phyloP scores from a whole-genome alignment of 768 basidiomycete genomes.

The Suillus spraguei region DNA sequence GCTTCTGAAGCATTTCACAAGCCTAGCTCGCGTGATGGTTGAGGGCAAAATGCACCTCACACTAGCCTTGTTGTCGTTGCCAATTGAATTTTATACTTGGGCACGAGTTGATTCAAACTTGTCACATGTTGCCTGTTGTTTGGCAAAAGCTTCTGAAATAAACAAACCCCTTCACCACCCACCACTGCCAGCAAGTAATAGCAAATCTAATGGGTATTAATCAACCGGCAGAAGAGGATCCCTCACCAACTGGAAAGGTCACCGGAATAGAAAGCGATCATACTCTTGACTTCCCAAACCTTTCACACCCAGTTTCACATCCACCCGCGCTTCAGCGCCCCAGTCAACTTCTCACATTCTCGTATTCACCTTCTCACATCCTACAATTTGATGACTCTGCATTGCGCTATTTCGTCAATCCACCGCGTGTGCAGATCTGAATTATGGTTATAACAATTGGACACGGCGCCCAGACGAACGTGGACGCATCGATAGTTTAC shows the following conservation, averaged over 20 bases:
- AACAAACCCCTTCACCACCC: constrained; percentile 18
- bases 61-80: background rate
- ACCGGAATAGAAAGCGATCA: constrained; percentile 11
- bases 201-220: constrained; percentile 27
- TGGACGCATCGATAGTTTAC: constrained; percentile 67
- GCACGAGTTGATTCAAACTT: background rate
- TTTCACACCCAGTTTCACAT: constrained; percentile 22
- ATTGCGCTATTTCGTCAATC: constrained; percentile 69
- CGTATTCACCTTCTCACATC: constrained; percentile 57
- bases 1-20: background rate
- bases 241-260: constrained; percentile 12
- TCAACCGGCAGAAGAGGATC: constrained; percentile 26
- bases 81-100: background rate
- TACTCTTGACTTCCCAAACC: constrained; percentile 26
- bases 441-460: constrained; percentile 77
- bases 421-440: constrained; percentile 67
- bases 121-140: constrained; percentile 17
- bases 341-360: constrained; percentile 68
- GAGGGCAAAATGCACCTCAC: background rate
- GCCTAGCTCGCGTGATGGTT: background rate
- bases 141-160: constrained; percentile 25
- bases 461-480: constrained; percentile 62
- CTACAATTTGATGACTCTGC: constrained; percentile 71
- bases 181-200: constrained; percentile 9
- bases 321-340: constrained; percentile 68